Conservation (phyloP, 495 filamentous ascomycete genomes). For the Aspergillus biplanus region DNA sequence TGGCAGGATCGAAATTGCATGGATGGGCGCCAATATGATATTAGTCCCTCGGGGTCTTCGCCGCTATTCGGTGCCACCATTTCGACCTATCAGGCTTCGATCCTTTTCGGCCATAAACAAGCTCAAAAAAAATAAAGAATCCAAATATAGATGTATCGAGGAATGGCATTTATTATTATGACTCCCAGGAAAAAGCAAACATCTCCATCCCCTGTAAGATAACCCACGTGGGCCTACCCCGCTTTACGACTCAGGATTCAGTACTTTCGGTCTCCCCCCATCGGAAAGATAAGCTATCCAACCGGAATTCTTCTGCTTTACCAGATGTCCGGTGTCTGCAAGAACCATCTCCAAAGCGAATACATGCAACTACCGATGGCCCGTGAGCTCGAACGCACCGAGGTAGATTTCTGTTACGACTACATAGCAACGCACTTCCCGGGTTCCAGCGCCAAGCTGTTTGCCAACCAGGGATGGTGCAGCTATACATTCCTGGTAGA, state of each 20-base stretch:
- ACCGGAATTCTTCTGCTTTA: background rate
- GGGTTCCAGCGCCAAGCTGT: background rate
- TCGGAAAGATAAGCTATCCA: background rate
- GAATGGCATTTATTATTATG: background rate
- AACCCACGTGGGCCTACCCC: background rate
- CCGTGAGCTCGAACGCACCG: background rate
- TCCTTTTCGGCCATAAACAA: too few relatives aligned
- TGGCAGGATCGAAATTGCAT: too few relatives aligned
- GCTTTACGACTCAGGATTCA: background rate
- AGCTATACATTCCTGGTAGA: background rate
- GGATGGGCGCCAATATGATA: too few relatives aligned
- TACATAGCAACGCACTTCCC: background rate
- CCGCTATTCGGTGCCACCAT: too few relatives aligned
- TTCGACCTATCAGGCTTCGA: too few relatives aligned
- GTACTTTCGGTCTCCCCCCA: background rate
- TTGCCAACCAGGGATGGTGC: conserved; percentile 2
- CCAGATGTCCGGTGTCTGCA: background rate
- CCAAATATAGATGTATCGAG: too few relatives aligned
- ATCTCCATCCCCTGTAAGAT: background rate
- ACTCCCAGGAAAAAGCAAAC: background rate
- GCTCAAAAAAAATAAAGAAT: too few relatives aligned
- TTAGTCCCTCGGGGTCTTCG: too few relatives aligned
- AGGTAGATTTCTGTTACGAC: background rate
- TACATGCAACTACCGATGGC: background rate
- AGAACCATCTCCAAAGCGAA: background rate